Percentiles rank a stretch among this genome's conserved stretches.
phyloP scores from a whole-genome alignment of 345 rosid species.

The Eucalyptus pumila region DNA sequence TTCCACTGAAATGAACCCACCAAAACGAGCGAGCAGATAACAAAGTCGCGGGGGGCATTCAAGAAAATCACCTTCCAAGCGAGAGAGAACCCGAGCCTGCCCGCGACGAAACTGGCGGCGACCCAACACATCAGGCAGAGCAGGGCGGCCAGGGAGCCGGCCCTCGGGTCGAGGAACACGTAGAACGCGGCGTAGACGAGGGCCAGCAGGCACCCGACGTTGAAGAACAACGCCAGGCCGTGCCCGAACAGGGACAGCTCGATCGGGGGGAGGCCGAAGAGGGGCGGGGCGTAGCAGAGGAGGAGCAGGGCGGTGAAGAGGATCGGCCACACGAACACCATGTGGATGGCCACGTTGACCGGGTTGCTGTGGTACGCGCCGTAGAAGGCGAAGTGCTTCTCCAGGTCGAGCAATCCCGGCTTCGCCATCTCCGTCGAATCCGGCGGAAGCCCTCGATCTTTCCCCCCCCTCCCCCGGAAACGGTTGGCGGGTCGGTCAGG shows the following conservation, averaged over 20 bases:
- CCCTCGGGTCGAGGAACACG: conserved; percentile 34
- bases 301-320: conserved; percentile 36
- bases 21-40: not conserved
- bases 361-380: conserved; percentile 42
- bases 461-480: not conserved
- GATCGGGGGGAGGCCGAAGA: conserved; percentile 14
- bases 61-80: conserved; percentile 35
- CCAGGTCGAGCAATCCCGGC: conserved; percentile 30
- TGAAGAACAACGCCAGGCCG: conserved; percentile 17
- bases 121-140: conserved; percentile 38
- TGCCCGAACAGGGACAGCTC: conserved; percentile 16
- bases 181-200: conserved; percentile 30
- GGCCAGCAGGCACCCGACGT: conserved; percentile 35
- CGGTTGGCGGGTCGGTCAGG: not conserved
- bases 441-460: not conserved
- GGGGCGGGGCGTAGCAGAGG: conserved; percentile 43
- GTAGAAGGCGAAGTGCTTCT: conserved; percentile 38
- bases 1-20: not conserved
- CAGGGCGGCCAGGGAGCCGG: conserved; percentile 51
- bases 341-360: conserved; percentile 29
- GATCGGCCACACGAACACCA: conserved; percentile 56
- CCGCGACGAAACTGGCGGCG: conserved; percentile 19
- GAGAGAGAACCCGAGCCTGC: conserved; percentile 34
- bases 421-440: conserved; percentile 18
- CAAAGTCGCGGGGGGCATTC: not conserved